Percentiles rank a stretch among this genome's conserved stretches.
Conservation (phyloP, 495 filamentous ascomycete genomes). For the Annulohypoxylon maeteangense region DNA sequence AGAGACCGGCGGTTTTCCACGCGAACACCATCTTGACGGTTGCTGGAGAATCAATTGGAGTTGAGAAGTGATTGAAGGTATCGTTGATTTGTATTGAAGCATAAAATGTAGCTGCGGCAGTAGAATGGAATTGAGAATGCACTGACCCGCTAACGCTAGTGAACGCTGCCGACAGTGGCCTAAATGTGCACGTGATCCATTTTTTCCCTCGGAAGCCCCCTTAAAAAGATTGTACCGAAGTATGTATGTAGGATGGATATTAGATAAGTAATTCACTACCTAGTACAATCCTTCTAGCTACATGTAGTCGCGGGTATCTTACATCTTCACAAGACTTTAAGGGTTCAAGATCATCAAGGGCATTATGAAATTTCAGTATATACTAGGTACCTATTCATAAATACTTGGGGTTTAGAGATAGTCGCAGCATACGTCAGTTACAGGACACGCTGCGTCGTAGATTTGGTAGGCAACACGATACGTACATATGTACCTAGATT, state of each 20-base stretch:
- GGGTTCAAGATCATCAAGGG: neutral
- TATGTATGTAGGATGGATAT: neutral
- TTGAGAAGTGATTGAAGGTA: constrained; percentile 14
- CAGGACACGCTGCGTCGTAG: neutral
- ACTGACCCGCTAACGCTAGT: constrained; percentile 43
- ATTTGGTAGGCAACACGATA: neutral
- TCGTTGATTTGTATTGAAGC: constrained; percentile 41
- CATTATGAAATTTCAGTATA: too few species aligned
- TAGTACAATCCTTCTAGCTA: too few species aligned
- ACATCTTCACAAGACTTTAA: too few species aligned
- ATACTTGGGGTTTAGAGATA: neutral
- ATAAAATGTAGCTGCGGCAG: constrained; percentile 37
- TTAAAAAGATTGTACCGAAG: neutral
- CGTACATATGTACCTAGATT: constrained; percentile 20
- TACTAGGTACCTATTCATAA: neutral
- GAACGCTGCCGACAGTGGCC: constrained; percentile 13
- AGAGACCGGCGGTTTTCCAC: constrained; percentile 98
- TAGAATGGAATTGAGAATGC: constrained; percentile 46
- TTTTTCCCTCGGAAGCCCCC: neutral
- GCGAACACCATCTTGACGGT: constrained; percentile 91
- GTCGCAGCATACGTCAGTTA: neutral
- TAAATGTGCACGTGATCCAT: constrained; percentile 45
- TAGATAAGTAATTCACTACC: neutral
- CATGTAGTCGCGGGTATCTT: too few species aligned
- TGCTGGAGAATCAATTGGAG: constrained; percentile 45